Percentiles rank a stretch among this genome's conserved stretches.
These are phyloP conservation scores for Quercus cerris DNA, from an alignment of 306 rosid species.

Conservation along the genomic window DNA sequence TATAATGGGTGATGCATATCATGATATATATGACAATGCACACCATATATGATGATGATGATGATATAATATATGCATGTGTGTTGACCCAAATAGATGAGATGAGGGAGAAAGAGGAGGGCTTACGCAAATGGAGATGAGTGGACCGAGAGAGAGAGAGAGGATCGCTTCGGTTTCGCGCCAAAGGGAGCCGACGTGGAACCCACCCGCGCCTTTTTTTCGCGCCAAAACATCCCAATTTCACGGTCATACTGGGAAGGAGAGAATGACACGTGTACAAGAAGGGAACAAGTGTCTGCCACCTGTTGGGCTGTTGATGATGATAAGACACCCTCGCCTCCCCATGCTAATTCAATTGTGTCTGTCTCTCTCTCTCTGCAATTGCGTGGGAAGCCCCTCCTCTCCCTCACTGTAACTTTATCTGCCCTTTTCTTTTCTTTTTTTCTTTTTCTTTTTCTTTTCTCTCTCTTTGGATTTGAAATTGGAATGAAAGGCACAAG, in stretches of 20 bases:
- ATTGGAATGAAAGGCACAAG: neutral
- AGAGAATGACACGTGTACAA: neutral
- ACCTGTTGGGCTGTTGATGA: neutral
- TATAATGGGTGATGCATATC: no score
- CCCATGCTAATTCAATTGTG: neutral
- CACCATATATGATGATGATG: neutral
- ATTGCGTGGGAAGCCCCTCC: neutral
- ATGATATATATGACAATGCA: no score
- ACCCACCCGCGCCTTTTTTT: conserved; percentile 12
- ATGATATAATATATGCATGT: neutral
- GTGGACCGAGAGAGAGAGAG: conserved; percentile 9
- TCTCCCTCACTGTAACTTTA: neutral
- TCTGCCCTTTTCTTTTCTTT: neutral
- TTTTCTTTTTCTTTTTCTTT: neutral
- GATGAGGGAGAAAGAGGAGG: neutral
- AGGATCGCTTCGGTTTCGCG: conserved; percentile 37
- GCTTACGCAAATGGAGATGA: conserved; percentile 23
- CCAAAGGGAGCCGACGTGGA: conserved; percentile 38
- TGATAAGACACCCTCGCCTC: neutral
- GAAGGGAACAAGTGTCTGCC: neutral
- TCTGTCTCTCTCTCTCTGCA: no score
- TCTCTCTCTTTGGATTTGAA: neutral
- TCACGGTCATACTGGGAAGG: neutral
- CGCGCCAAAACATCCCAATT: conserved; percentile 27
- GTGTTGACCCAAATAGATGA: neutral